A percentile compares a stretch with the other conserved stretches of the same genome.
phyloP scores from a whole-genome alignment of 1,284 basidiomycete species.

The Hypsizygus ulmarius region DNA sequence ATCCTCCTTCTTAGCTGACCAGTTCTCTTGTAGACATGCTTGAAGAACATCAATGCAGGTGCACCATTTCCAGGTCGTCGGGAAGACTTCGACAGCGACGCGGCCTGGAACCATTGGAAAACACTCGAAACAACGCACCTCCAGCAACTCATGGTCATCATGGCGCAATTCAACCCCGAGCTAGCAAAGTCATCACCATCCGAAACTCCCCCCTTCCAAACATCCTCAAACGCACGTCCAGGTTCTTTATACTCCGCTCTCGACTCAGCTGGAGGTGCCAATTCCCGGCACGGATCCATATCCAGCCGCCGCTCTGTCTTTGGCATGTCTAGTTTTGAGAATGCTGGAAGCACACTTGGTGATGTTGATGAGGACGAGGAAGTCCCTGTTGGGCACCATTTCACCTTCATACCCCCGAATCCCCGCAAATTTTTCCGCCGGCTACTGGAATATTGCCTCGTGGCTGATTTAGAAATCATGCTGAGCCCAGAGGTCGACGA shows the following conservation, averaged over 20 bases:
- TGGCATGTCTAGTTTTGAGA: conserved; percentile 35
- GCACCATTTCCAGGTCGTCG: conserved; percentile 80
- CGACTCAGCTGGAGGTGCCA: conserved; percentile 29
- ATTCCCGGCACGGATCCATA: conserved; percentile 56
- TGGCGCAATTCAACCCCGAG: conserved; percentile 87
- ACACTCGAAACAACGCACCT: conserved; percentile 82
- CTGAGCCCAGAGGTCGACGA: conserved; percentile 84
- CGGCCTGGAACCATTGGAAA: conserved; percentile 84
- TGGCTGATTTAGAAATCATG: conserved; percentile 88
- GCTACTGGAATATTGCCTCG: conserved; percentile 81
- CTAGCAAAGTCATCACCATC: conserved; percentile 76
- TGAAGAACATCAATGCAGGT: conserved; percentile 89
- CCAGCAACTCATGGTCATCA: conserved; percentile 84
- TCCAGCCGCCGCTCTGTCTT: conserved; percentile 64
- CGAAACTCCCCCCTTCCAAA: conserved; percentile 45
- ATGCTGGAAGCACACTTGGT: conserved; percentile 29
- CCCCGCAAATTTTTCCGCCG: conserved; percentile 84
- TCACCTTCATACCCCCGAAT: conserved; percentile 90
- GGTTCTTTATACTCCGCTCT: conserved; percentile 48
- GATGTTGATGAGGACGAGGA: conserved; percentile 65
- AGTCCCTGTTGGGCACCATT: conserved; percentile 65
- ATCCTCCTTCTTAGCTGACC: background rate
- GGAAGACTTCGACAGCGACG: conserved; percentile 82
- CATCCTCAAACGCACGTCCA: conserved; percentile 48
- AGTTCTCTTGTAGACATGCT: conserved; percentile 60